Percentiles rank a stretch among this genome's conserved stretches.
Conservation (phyloP, 2,329 filamentous ascomycete species). For the Rosellinia necatrix region DNA sequence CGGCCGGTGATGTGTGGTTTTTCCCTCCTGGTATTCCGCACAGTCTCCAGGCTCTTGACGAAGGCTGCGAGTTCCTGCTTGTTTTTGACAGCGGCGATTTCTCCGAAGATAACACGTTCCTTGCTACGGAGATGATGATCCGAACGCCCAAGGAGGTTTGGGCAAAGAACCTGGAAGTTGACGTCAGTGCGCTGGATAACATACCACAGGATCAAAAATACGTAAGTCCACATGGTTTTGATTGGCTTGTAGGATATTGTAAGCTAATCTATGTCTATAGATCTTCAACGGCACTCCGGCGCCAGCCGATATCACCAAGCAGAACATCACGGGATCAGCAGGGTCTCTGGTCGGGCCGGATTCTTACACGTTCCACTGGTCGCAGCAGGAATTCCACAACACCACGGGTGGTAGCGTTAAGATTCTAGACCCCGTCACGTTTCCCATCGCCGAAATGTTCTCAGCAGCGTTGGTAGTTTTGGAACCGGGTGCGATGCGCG, state of each 20-base stretch:
- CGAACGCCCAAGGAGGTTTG: constrained; percentile 58
- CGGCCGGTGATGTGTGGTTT: constrained; percentile 56
- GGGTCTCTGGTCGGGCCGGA: constrained; percentile 46
- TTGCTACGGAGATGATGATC: constrained; percentile 58
- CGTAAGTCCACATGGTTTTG: constrained; percentile 30
- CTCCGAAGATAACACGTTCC: constrained; percentile 63
- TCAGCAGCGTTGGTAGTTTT: constrained; percentile 61
- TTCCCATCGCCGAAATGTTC: constrained; percentile 60
- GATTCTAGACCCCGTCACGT: constrained; percentile 60
- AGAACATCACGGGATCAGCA: constrained; percentile 52
- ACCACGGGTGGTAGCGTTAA: constrained; percentile 63
- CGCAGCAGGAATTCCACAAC: constrained; percentile 53
- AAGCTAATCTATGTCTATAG: constrained; percentile 26
- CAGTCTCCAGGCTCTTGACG: constrained; percentile 59
- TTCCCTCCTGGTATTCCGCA: constrained; percentile 27
- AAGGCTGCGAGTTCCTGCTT: constrained; percentile 62
- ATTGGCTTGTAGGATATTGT: not conserved
- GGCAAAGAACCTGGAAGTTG: constrained; percentile 58
- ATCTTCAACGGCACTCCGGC: constrained; percentile 58
- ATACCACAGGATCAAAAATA: constrained; percentile 54
- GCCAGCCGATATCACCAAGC: constrained; percentile 49
- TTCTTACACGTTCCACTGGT: constrained; percentile 57
- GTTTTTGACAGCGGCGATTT: constrained; percentile 64
- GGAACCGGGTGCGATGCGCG: constrained; percentile 66
- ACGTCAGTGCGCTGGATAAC: constrained; percentile 52